phyloP scores from a whole-genome alignment of 768 basidiomycete species.

The Galerina sulciceps region DNA sequence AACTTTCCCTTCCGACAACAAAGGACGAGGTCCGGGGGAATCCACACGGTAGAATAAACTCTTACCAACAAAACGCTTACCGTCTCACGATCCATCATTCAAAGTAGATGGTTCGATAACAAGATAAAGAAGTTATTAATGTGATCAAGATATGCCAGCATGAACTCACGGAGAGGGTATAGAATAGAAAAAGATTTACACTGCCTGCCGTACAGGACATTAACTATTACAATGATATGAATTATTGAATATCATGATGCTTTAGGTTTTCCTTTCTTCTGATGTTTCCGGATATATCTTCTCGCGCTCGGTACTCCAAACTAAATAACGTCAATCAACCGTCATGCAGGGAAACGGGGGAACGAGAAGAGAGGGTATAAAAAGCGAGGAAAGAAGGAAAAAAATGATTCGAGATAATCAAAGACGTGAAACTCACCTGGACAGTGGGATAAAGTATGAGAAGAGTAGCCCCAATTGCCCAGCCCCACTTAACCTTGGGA shows the following conservation, averaged over 20 bases:
- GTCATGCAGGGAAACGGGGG: slow-evolving; percentile 17
- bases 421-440: slow-evolving; percentile 50
- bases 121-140: slow-evolving; percentile 7
- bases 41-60: slow-evolving; percentile 9
- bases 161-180: neutral
- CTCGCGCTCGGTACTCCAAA: slow-evolving; percentile 68
- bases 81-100: slow-evolving; percentile 19
- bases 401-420: slow-evolving; percentile 7
- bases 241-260: slow-evolving; percentile 23
- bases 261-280: slow-evolving; percentile 39
- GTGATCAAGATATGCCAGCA: neutral
- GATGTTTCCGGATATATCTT: slow-evolving; percentile 52
- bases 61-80: slow-evolving; percentile 4
- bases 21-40: slow-evolving; percentile 14
- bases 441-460: slow-evolving; percentile 72
- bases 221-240: slow-evolving; percentile 3
- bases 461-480: slow-evolving; percentile 60
- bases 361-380: slow-evolving; percentile 8
- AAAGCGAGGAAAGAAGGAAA: slow-evolving; percentile 2
- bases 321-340: slow-evolving; percentile 37
- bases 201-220: slow-evolving; percentile 4
- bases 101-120: slow-evolving; percentile 8
- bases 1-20: slow-evolving; percentile 21
- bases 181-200: neutral
- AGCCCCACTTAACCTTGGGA: slow-evolving; percentile 62